Base-by-base conservation (phyloP, 768 basidiomycete genomes). In the Leccinum barrowsii region DNA sequence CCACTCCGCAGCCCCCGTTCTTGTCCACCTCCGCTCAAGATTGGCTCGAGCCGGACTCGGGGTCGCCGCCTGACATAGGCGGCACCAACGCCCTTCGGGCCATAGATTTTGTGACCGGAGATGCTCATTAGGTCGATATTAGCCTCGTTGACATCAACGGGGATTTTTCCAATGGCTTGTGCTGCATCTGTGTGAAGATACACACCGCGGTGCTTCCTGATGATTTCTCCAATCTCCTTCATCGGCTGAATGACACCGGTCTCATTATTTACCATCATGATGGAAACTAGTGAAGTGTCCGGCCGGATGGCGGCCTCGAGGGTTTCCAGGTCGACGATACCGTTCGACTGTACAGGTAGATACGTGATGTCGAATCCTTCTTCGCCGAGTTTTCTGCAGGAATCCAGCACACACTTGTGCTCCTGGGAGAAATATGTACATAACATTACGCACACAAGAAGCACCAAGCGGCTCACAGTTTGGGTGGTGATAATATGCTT, bases 201-300 rank as follows among this genome's bases (percentile, higher is more conserved):
- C 17, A 96, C 82, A 13, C 94, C 93, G 59, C 90, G 87, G 70
- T 96, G 87, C 74, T 92, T 90, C 69, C 88, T 87, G 32, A 90
- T 71, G 35, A 96, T 81, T 2, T 85, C 83, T 30, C 96, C 96
- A 56, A 99, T 99, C 71, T 98, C 94, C 70, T 92, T 89, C 62
- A 98, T 80, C 2, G 97, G 97, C 70, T 98, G 97, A 56, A 99
- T 97, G 63, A 98, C 95, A 22, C 97, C 97, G 4, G 94, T 98
- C 76, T 99, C 97, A 74, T 99, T 99, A 78, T 99, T 99, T 59
- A 99, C 97, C 17, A 91, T 84, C 97, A 99, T 99, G 71, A 99
- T 87, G 12, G 94, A 96, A 48, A 99, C 86, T n/a, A 98, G 77
- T 1, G 90, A 91, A 12, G 93, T 94, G 59, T 94, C 93, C 8